A percentile compares a stretch with the other conserved stretches of the same genome.
These are phyloP conservation scores for Zymoseptoria passerinii DNA, from an alignment of 2,329 filamentous ascomycete species.

Conservation along the genomic window DNA sequence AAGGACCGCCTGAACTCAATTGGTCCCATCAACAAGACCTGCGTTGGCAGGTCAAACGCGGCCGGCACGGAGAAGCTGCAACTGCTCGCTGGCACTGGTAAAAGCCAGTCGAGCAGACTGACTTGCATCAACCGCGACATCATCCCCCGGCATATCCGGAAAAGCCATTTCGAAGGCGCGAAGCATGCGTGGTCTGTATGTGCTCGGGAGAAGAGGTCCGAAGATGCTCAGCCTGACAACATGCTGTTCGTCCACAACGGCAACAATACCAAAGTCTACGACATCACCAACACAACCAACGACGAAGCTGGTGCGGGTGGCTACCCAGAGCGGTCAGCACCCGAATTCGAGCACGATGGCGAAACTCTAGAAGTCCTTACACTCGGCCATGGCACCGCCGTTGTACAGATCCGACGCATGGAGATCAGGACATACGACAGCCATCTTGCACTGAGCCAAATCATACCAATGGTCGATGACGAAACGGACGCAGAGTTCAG, in stretches of 20 bases:
- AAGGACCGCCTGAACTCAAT: constrained; percentile 71
- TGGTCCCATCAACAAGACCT: constrained; percentile 68
- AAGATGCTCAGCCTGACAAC: neutral
- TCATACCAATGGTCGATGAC: constrained; percentile 86
- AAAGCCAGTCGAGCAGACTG: constrained; percentile 59
- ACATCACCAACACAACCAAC: constrained; percentile 7
- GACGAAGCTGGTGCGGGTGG: constrained; percentile 2
- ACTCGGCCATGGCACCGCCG: constrained; percentile 68
- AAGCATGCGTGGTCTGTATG: constrained; percentile 73
- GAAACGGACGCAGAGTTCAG: constrained; percentile 73
- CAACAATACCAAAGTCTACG: constrained; percentile 21
- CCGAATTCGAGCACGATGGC: constrained; percentile 87
- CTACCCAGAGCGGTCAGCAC: constrained; percentile 54
- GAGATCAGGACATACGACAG: constrained; percentile 88
- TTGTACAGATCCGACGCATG: constrained; percentile 79
- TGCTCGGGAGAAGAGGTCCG: constrained; percentile 7
- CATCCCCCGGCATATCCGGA: constrained; percentile 61
- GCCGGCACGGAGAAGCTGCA: constrained; percentile 37
- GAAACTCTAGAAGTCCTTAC: constrained; percentile 78
- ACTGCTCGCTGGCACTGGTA: constrained; percentile 51
- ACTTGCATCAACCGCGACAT: constrained; percentile 71
- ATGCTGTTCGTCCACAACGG: constrained; percentile 27
- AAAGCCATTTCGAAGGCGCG: constrained; percentile 64
- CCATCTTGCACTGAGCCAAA: constrained; percentile 84
- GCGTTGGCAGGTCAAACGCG: constrained; percentile 50